phyloP scores from a whole-genome alignment of 2,329 filamentous ascomycete species.

The Colletotrichum viniferum region DNA sequence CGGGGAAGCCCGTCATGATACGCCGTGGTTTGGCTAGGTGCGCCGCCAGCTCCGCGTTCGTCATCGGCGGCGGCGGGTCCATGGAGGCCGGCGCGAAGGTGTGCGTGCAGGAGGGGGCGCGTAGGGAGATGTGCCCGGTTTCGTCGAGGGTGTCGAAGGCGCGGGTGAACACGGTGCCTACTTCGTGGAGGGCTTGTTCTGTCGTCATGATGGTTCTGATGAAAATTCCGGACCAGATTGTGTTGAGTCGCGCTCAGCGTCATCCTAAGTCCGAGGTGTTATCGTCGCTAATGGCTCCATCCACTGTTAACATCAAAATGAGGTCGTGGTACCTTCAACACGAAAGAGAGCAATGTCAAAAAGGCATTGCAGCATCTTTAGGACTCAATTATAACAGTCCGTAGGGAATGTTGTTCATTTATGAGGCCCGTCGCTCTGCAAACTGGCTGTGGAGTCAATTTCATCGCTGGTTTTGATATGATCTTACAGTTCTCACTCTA shows the following conservation, averaged over 20 bases:
- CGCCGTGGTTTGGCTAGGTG: accelerated
- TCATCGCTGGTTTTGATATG: no score
- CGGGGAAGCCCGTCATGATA: background rate
- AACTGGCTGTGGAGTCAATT: no score
- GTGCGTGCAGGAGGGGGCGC: background rate
- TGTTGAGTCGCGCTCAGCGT: background rate
- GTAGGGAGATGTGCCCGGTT: background rate
- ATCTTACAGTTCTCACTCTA: no score
- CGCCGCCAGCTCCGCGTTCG: background rate
- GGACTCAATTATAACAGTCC: no score
- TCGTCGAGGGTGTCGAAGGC: background rate
- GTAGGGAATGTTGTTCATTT: no score
- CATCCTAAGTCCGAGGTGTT: background rate
- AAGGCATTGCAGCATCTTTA: no score
- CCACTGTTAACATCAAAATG: background rate
- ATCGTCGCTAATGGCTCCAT: background rate
- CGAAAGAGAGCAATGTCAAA: no score
- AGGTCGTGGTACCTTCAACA: no score
- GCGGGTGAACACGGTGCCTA: background rate
- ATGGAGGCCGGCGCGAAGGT: background rate
- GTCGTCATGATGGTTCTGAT: no score
- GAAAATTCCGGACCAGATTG: background rate
- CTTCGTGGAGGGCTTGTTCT: background rate
- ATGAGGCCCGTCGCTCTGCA: no score
- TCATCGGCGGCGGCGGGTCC: background rate